A percentile compares a stretch with the other conserved stretches of the same genome.
These are phyloP conservation scores for Saccharomycopsis microspora DNA, from an alignment of 805 yeast genomes.

Conservation along the genomic window DNA sequence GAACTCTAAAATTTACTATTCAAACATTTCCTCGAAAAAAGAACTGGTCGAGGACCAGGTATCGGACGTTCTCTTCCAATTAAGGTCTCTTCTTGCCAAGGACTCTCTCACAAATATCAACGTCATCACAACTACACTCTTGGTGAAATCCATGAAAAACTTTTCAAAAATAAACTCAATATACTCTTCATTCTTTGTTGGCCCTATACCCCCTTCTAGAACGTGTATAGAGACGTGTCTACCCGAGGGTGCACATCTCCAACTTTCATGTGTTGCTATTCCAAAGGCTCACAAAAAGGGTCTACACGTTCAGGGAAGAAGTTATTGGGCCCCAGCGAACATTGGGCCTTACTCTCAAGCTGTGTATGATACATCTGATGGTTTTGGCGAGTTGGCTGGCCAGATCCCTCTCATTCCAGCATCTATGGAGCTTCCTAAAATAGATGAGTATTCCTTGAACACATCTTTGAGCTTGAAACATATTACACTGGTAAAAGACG, in stretches of 20 bases:
- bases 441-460: constrained; percentile 21
- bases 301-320: constrained; percentile 81
- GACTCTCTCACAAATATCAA: constrained; percentile 18
- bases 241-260: constrained; percentile 29
- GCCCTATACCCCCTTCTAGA: constrained; percentile 77
- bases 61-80: constrained; percentile 34
- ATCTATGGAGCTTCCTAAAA: constrained; percentile 38
- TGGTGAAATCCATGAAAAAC: constrained; percentile 51
- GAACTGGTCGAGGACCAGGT: constrained; percentile 33
- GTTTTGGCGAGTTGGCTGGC: constrained; percentile 63
- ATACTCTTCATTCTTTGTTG: constrained; percentile 44
- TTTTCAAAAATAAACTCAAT: constrained; percentile 52
- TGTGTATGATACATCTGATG: constrained; percentile 35
- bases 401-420: constrained; percentile 82
- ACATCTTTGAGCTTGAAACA: constrained; percentile 62
- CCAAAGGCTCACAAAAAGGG: constrained; percentile 30
- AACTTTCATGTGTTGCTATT: constrained; percentile 47
- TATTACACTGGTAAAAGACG: constrained; percentile 48
- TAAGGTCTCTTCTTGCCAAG: constrained; percentile 25
- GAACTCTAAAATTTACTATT: constrained; percentile 25
- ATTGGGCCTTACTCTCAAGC: constrained; percentile 97
- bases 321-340: constrained; percentile 98
- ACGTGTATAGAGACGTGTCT: constrained; percentile 63
- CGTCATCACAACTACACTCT: constrained; percentile 28
- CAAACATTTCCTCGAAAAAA: constrained; percentile 30